A percentile compares a stretch with the other conserved stretches of the same genome.
Evolutionary conservation across 1,284 basidiomycete species (phyloP).

Genomic region (Anthracocystis panici-leucophaei): DNA sequence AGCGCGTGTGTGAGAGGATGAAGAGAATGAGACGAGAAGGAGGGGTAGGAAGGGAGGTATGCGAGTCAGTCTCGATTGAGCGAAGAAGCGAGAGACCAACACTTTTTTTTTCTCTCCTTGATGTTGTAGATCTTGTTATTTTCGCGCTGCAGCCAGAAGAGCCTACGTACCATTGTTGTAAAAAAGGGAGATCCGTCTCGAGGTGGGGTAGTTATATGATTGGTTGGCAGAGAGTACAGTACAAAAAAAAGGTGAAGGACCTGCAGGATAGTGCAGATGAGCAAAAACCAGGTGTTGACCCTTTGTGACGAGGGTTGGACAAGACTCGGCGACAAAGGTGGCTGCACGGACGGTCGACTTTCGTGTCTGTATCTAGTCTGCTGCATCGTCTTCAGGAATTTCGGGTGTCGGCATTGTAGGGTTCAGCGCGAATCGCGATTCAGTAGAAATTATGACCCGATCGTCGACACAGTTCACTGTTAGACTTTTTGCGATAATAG

Average conservation of each 20-base stretch:
- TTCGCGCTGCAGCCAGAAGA: not conserved
- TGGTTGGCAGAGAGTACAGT: not conserved
- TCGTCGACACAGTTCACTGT: not conserved
- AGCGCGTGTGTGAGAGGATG: not conserved
- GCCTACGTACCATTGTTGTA: conserved; percentile 4
- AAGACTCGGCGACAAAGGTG: not conserved
- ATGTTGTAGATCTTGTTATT: not conserved
- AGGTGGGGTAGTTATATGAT: conserved; percentile 11
- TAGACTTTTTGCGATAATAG: not conserved
- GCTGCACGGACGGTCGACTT: conserved; percentile 19
- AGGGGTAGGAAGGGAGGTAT: not conserved
- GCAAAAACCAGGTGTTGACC: not conserved
- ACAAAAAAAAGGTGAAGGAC: too few species aligned
- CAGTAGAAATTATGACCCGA: not conserved
- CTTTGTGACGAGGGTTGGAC: not conserved
- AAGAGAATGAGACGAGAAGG: not conserved
- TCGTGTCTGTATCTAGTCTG: too few species aligned
- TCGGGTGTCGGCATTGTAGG: conserved; percentile 14
- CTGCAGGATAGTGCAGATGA: conserved; percentile 5
- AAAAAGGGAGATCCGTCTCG: not conserved
- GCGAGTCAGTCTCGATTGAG: not conserved
- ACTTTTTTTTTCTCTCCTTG: not conserved
- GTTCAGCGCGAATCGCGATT: not conserved
- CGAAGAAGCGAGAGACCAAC: not conserved
- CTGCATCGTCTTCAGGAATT: conserved; percentile 10